Evolutionary conservation across 148 eudicot species (phyloP), one percentile per base, ranked within the genome.

Genomic region (Spergularia marina): DNA sequence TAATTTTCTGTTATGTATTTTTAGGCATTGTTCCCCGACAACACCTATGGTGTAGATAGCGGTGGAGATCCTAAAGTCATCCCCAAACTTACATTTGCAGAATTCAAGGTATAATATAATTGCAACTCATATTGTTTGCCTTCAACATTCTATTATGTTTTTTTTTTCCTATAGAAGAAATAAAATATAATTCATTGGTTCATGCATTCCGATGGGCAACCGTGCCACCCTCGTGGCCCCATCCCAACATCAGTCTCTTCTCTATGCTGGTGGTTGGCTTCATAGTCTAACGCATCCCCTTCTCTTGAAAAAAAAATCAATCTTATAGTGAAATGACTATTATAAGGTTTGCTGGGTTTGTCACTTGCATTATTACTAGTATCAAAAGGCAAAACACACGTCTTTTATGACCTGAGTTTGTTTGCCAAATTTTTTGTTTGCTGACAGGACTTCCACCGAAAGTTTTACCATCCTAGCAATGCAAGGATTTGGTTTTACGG

Each of bases 401-500:
- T 52, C 18, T 58, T 51, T 13, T 17, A 61, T 71, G 16, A 55
- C 49, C 2, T 23, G 51, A 44, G 14, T 56, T 12, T 44, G 55
- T 60, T 56, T 74, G 65, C 73, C 47, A 18, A 40, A 49, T 57
- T 17, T 75, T 21, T 34, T 84, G 44, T 58, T 70, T 36, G 68
- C 79, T 14, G 71, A 75, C 92, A 95, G 98, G 98, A 92, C 64
- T 95, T 95, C 77, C 98, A 95, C 83, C 87, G 65, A 58, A 95
- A 79, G 53, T 92, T 83, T 85, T 95, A 95, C 82, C 98, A 95
- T 81, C 97, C 98, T 71, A 95, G 98, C 90, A 95, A 95, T 77
- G 83, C 98, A 25, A 92, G 97, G 85, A 95, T 95, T 70, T 95
- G 98, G 98, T 95, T 95, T 81, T 95, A 95, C 84, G 98, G 98